Base-by-base conservation (phyloP, 371 early-diverging fungal genomes). In the Umbelopsis sp. region DNA sequence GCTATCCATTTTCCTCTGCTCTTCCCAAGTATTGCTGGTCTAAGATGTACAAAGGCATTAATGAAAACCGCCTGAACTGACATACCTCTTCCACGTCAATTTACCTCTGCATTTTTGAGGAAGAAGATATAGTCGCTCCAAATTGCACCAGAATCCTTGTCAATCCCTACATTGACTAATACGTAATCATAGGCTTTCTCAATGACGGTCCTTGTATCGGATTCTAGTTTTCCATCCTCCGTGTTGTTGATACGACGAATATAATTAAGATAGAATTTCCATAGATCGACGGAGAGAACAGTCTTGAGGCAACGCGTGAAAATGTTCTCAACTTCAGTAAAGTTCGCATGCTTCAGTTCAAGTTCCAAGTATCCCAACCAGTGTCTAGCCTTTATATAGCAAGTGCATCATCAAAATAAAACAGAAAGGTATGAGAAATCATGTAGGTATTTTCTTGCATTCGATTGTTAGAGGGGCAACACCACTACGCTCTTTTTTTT, bases 71-170 rank as follows among this genome's bases (percentile, higher is more conserved):
- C 29, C 29, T 29, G 29, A 29, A 29, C 29, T 29, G 46, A 3
- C 50, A 46, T 4, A 22, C 24, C 20, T 72, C 41, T 22, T 3
- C 50, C 35, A 45, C 24, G 12, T n/a, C 8, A 63, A 50, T 78
- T 83, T 86, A 94, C 95, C 90, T 94, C 92, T 22, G 84, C 87
- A 45, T 90, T 82, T 69, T 88, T 90, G 45, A 97, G 69, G 75
- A 96, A 97, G 38, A 79, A 83, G 25, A 97, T 80, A 71, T 96
- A 98, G 66, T 96, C 94, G 22, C 83, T 76, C 99, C 99, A 98
- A 44, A 98, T 89, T 35, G 84, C 77, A 0, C 95, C 96, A 16
- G 97, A 87, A 45, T 96, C 95, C 66, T 89, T 90, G 76, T 98
- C 98, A n/a, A 88, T 76, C 9, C 97, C 99, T 37, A 97, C 88